Evolutionary conservation across 768 basidiomycete species (phyloP).

Genomic region (Coprinopsis cinerea): DNA sequence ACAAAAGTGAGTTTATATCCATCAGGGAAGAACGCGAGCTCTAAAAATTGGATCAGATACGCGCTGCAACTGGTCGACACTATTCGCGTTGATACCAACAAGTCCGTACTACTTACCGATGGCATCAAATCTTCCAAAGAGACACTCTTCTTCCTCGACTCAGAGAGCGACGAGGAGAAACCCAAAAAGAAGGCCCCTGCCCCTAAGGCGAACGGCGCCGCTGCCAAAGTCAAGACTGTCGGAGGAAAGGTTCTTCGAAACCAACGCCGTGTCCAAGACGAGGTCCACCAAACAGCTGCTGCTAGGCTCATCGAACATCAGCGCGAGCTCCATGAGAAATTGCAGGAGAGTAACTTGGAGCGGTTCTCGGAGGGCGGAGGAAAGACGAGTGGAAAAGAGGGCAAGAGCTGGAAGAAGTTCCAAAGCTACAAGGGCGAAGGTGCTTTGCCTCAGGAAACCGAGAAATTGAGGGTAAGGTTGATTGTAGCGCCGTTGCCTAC

Average conservation of each 20-base stretch:
- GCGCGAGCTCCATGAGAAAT: constrained; percentile 63
- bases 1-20: constrained; percentile 50
- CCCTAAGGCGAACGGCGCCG: constrained; percentile 59
- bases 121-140: constrained; percentile 83
- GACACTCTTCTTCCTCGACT: constrained; percentile 78
- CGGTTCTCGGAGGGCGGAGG: constrained; percentile 81
- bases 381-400: constrained; percentile 71
- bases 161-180: constrained; percentile 54
- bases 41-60: too few species aligned
- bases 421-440: constrained; percentile 96
- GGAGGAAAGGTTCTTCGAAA: constrained; percentile 85
- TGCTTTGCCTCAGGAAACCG: constrained; percentile 79
- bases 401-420: constrained; percentile 92
- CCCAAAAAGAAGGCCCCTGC: constrained; percentile 49
- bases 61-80: constrained; percentile 87
- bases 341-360: constrained; percentile 77
- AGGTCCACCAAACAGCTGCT: constrained; percentile 70
- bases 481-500: background rate
- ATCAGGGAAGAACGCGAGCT: too few species aligned
- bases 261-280: constrained; percentile 83
- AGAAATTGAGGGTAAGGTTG: constrained; percentile 64
- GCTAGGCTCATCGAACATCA: constrained; percentile 88
- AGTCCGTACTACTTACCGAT: constrained; percentile 69
- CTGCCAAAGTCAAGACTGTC: constrained; percentile 66
- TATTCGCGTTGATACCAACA: constrained; percentile 65